Conservation (phyloP, 2,329 filamentous ascomycete genomes). For the Exophiala oligosperma region DNA sequence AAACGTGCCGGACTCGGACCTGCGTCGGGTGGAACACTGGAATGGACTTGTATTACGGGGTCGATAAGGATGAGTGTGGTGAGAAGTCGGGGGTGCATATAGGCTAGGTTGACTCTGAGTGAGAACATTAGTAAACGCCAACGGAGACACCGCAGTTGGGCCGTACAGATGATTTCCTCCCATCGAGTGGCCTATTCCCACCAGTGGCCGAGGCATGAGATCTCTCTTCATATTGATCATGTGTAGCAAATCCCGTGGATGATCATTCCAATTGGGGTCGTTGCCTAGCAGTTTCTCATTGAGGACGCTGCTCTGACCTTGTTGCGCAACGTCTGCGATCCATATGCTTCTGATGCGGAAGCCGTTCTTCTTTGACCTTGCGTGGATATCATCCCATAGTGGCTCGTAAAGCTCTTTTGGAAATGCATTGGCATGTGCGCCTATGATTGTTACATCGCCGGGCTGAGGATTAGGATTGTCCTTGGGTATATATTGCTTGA, state of each 20-base stretch:
- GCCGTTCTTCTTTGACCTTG: slow-evolving; percentile 55
- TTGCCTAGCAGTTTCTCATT: slow-evolving; percentile 74
- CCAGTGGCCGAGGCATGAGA: slow-evolving; percentile 57
- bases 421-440: slow-evolving; percentile 56
- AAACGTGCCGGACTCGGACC: slow-evolving; percentile 58
- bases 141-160: neutral
- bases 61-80: slow-evolving; percentile 72
- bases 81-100: slow-evolving; percentile 76
- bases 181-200: slow-evolving; percentile 84
- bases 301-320: slow-evolving; percentile 70
- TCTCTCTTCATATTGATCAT: slow-evolving; percentile 36
- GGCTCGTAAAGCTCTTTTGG: slow-evolving; percentile 75
- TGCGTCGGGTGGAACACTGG: slow-evolving; percentile 43
- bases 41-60: slow-evolving; percentile 38
- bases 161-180: slow-evolving; percentile 63
- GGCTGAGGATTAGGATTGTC: slow-evolving; percentile 45
- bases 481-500: slow-evolving; percentile 59
- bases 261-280: slow-evolving; percentile 77
- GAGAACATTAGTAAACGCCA: slow-evolving; percentile 27
- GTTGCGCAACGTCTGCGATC: slow-evolving; percentile 77
- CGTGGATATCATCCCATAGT: slow-evolving; percentile 74
- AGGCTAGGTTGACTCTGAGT: slow-evolving; percentile 27
- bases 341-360: slow-evolving; percentile 70
- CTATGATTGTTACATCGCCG: slow-evolving; percentile 55
- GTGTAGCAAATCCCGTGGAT: slow-evolving; percentile 74